A percentile compares a stretch with the other conserved stretches of the same genome.
These are phyloP conservation scores for Monilinia laxa DNA, from an alignment of 2,329 filamentous ascomycete species.

Conservation along the genomic window DNA sequence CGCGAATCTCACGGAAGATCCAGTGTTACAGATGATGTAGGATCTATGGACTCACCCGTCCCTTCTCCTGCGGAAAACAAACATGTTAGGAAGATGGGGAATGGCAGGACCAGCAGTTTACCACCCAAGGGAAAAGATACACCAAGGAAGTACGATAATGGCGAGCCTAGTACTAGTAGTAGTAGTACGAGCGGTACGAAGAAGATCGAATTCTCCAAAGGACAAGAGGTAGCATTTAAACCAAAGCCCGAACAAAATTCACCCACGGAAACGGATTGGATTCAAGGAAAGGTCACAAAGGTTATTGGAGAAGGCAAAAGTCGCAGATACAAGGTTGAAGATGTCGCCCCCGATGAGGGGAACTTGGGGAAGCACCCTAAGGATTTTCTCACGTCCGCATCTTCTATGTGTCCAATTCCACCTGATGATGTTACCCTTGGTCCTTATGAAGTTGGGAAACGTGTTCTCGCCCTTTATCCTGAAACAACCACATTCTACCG, in stretches of 20 bases:
- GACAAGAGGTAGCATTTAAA: constrained; percentile 67
- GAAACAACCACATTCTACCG: constrained; percentile 85
- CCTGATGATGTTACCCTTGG: constrained; percentile 58
- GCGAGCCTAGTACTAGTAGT: constrained; percentile 31
- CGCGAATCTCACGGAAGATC: constrained; percentile 35
- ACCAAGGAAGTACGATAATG: constrained; percentile 30
- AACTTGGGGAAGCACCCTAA: constrained; percentile 51
- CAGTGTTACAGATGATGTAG: constrained; percentile 37
- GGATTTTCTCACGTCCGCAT: constrained; percentile 67
- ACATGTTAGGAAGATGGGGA: constrained; percentile 34
- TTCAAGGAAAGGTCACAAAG: constrained; percentile 74
- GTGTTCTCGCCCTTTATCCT: constrained; percentile 76
- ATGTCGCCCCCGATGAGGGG: constrained; percentile 73
- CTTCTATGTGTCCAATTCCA: constrained; percentile 75
- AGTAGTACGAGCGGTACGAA: constrained; percentile 35
- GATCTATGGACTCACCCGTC: constrained; percentile 37
- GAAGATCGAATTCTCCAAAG: constrained; percentile 58
- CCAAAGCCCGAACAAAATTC: constrained; percentile 50
- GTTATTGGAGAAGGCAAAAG: constrained; percentile 76
- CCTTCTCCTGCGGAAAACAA: constrained; percentile 39
- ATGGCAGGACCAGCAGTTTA: constrained; percentile 36
- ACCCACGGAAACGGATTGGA: constrained; percentile 60
- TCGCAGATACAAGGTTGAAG: constrained; percentile 75
- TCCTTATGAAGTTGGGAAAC: constrained; percentile 63
- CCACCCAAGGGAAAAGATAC: constrained; percentile 35